Conservation (phyloP, 2,329 filamentous ascomycete genomes). For the Rutstroemia sp. region DNA sequence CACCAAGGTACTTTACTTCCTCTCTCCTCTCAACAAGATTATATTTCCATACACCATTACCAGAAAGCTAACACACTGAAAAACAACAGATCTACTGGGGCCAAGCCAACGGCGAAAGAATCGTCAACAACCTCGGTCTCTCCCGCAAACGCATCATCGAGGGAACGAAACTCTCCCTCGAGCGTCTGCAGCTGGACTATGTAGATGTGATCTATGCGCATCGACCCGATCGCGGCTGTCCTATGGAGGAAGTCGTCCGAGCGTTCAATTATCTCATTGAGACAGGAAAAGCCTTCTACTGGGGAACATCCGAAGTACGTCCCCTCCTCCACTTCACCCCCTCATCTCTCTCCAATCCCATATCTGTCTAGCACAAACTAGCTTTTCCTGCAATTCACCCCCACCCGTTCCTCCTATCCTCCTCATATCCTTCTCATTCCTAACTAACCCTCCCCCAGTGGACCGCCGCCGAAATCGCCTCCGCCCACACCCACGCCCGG, state of each 20-base stretch:
- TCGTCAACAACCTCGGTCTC: slow-evolving; percentile 60
- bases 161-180: slow-evolving; percentile 51
- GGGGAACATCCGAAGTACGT: slow-evolving; percentile 63
- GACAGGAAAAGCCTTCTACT: slow-evolving; percentile 62
- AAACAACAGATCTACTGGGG: slow-evolving; percentile 56
- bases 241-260: slow-evolving; percentile 64
- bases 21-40: background rate
- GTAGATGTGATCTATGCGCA: slow-evolving; percentile 66
- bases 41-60: background rate
- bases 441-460: slow-evolving; percentile 44
- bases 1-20: slow-evolving; percentile 37
- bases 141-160: slow-evolving; percentile 65
- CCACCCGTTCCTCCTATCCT: no score
- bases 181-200: slow-evolving; percentile 47
- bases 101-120: slow-evolving; percentile 49
- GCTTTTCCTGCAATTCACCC: no score
- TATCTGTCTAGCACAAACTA: slow-evolving; percentile 55
- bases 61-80: slow-evolving; percentile 1
- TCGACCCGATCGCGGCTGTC: slow-evolving; percentile 58
- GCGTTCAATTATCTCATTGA: slow-evolving; percentile 65
- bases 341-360: slow-evolving; percentile 52
- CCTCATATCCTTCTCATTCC: no score
- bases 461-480: slow-evolving; percentile 57
- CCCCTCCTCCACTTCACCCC: slow-evolving; percentile 56
- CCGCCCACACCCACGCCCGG: slow-evolving; percentile 54